Evolutionary conservation across 768 basidiomycete genomes (phyloP).

Genomic region (Tephrocybe sp.): DNA sequence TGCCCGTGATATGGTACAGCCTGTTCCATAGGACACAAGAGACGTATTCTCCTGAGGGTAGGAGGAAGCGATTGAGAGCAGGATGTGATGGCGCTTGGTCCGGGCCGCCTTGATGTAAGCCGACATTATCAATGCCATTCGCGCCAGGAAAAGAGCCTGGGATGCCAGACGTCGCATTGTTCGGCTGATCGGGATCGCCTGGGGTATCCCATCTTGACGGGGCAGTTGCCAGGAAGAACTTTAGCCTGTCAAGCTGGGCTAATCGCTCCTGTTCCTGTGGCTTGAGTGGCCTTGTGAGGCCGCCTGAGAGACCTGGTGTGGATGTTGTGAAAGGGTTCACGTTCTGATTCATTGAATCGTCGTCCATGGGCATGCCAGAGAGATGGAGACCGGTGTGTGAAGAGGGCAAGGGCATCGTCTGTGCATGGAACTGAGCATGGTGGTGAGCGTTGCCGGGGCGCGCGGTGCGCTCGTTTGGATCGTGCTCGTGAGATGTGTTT

Average conservation of each 20-base stretch:
- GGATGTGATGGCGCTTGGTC: conserved; percentile 63
- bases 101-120: conserved; percentile 25
- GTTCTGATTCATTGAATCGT: conserved; percentile 5
- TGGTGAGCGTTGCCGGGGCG: conserved; percentile 46
- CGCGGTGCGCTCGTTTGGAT: conserved; percentile 47
- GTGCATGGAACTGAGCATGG: conserved; percentile 41
- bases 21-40: conserved; percentile 92
- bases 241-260: conserved; percentile 77
- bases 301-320: conserved; percentile 34
- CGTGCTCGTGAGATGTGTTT: conserved; percentile 34
- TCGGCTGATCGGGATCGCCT: conserved; percentile 24
- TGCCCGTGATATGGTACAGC: conserved; percentile 92
- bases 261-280: conserved; percentile 66
- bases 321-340: conserved; percentile 14
- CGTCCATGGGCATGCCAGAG: conserved; percentile 10
- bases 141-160: conserved; percentile 1
- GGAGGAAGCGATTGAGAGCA: conserved; percentile 79
- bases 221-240: conserved; percentile 86
- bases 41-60: conserved; percentile 86
- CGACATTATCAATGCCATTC: conserved; percentile 5
- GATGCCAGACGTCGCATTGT: conserved; percentile 22
- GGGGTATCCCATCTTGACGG: conserved; percentile 67
- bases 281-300: conserved; percentile 57
- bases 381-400: conserved; percentile 8
- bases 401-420: conserved; percentile 20